A percentile compares a stretch with the other conserved stretches of the same genome.
Conservation (phyloP, 139 green algal genomes). For the Zygnema circumcarinatum region DNA sequence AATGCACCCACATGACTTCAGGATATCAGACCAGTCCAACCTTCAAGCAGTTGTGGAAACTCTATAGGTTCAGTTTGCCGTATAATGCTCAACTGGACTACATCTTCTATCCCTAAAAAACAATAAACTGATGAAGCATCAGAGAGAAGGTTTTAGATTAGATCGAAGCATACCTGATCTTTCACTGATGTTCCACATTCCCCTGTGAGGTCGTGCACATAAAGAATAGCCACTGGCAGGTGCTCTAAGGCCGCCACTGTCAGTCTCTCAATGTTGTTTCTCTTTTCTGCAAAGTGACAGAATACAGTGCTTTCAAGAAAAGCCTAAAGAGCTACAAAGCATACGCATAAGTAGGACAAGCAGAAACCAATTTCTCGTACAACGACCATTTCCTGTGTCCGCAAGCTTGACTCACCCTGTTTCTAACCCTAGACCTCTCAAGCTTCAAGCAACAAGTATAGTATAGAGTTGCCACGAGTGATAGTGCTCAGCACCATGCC, state of each 20-base stretch:
- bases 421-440: not conserved
- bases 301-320: too few species aligned
- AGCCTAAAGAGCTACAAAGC: constrained; percentile 1
- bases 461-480: too few species aligned
- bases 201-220: constrained; percentile 90
- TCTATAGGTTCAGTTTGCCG: too few species aligned
- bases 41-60: too few species aligned
- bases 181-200: constrained; percentile 78
- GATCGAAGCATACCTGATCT: constrained; percentile 57
- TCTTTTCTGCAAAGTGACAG: constrained; percentile 67
- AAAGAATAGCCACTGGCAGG: constrained; percentile 86
- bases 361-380: not conserved
- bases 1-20: too few species aligned
- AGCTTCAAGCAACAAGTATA: too few species aligned
- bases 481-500: too few species aligned
- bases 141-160: too few species aligned
- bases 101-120: too few species aligned
- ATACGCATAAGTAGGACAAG: not conserved
- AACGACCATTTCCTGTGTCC: not conserved
- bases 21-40: too few species aligned
- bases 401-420: not conserved
- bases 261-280: constrained; percentile 95
- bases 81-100: too few species aligned
- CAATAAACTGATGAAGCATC: too few species aligned
- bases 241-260: constrained; percentile 87